Evolutionary conservation across 164 flowering plant species (phyloP), one percentile per base, ranked within the genome.

Genomic region (Taxillus chinensis): DNA sequence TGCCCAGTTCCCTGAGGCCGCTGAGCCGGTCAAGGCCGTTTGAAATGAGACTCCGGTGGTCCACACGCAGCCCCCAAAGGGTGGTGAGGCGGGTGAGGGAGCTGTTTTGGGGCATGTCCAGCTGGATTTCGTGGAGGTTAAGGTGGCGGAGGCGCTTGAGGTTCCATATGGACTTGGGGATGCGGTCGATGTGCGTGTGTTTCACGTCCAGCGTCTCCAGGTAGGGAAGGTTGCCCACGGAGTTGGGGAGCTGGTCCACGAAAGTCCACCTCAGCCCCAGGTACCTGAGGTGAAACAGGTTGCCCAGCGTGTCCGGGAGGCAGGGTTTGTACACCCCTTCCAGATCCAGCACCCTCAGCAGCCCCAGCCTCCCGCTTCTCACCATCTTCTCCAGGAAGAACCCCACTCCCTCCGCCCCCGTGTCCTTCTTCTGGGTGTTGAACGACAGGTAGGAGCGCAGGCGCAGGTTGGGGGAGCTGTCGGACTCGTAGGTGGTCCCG

Each of bases 201-300:
- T 74, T 77, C 15, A 72, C 3, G 49, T 77, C 81, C 15, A 77
- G 51, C 13, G 78, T 74, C 45, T 77, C 65, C 4, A 77, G 70
- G 55, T 27, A 42, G 1, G 12, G 16, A 39, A 77, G 62, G 5
- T 72, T 39, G n/a, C 71, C 63, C 0, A 77, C 42, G 0, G 74
- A 69, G 7, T 38, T 11, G 7, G 78, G 81, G 45, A 77, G 57
- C 0, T 39, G 17, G 15, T 69, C 72, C 39, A 71, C 45, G 48
- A 55, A 55, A 6, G 78, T 72, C 60, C 60, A 54, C 37, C 78
- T 67, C 45, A 78, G 64, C 5, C 77, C 78, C 8, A 78, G 41
- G 50, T 72, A 75, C 56, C 62, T 78, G 38, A 78, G 55, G 5
- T 46, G 64, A 40, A 54, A 42, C 7, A 78, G 56, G 2, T 68